Percentiles rank a stretch among this genome's conserved stretches.
These are phyloP conservation scores for Suhomyces tanzawaensis DNA, from an alignment of 805 yeast genomes.

Conservation along the genomic window DNA sequence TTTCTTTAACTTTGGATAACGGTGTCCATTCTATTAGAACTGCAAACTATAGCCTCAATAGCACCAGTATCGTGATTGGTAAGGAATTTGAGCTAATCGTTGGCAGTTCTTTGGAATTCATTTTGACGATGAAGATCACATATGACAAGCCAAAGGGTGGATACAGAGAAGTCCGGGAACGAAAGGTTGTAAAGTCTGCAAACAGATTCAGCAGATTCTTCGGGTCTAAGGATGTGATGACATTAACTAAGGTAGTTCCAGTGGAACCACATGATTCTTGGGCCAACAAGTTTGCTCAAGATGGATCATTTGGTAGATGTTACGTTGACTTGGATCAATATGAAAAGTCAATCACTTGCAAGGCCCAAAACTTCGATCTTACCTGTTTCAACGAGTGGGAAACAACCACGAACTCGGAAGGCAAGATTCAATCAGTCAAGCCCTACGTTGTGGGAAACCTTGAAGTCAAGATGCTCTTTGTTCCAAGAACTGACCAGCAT, in stretches of 20 bases:
- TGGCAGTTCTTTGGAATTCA: conserved; percentile 57
- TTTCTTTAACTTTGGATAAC: conserved; percentile 65
- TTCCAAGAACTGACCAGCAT: conserved; percentile 57
- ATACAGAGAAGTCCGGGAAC: conserved; percentile 60
- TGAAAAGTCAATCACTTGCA: conserved; percentile 55
- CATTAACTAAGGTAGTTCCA: conserved; percentile 52
- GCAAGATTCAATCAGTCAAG: conserved; percentile 29
- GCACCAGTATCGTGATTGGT: conserved; percentile 40
- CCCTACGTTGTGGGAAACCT: conserved; percentile 68
- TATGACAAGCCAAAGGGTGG: conserved; percentile 51
- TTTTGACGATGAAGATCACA: conserved; percentile 68
- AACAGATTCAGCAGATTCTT: conserved; percentile 46
- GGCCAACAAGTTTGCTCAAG: conserved; percentile 66
- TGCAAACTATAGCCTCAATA: conserved; percentile 42
- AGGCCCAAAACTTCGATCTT: conserved; percentile 49
- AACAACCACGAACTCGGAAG: conserved; percentile 19
- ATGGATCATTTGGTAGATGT: conserved; percentile 87
- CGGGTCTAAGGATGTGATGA: conserved; percentile 47
- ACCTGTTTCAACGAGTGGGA: conserved; percentile 86
- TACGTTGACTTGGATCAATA: conserved; percentile 61
- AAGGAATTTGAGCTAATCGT: conserved; percentile 81
- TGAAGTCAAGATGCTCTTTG: conserved; percentile 63
- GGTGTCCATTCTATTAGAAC: conserved; percentile 79
- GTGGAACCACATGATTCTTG: conserved; percentile 56
- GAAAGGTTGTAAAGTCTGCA: conserved; percentile 45